These are phyloP conservation scores for Backusella circina DNA, from an alignment of 192 early-diverging fungal genomes.

Conservation along the genomic window DNA sequence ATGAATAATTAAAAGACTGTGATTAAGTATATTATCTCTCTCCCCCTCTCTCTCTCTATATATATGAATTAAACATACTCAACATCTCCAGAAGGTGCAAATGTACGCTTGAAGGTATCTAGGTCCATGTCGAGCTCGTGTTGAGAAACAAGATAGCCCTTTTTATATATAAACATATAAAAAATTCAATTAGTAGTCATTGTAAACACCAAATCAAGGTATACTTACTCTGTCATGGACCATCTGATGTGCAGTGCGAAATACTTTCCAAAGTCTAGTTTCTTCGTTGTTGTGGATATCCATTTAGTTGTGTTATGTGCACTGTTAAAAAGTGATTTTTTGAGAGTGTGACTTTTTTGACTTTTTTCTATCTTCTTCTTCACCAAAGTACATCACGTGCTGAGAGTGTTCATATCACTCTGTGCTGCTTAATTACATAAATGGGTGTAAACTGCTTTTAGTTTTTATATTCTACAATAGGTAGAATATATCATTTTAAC, in stretches of 20 bases:
- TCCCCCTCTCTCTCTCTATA: neutral
- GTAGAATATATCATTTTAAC: too few relatives aligned
- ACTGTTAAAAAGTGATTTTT: neutral
- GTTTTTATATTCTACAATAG: too few relatives aligned
- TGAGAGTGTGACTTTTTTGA: neutral
- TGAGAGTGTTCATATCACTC: neutral
- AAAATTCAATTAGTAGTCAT: too few relatives aligned
- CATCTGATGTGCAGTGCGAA: slow-evolving; percentile 88
- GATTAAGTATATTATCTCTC: neutral
- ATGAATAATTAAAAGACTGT: slow-evolving; percentile 4
- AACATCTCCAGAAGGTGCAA: slow-evolving; percentile 67
- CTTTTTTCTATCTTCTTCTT: neutral
- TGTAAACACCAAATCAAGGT: neutral
- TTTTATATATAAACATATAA: neutral
- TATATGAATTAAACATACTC: slow-evolving; percentile 51
- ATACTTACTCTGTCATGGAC: slow-evolving; percentile 72
- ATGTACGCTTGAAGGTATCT: slow-evolving; percentile 69
- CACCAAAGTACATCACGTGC: neutral
- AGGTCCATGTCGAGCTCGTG: slow-evolving; percentile 80
- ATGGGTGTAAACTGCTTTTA: too few relatives aligned
- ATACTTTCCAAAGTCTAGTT: slow-evolving; percentile 78
- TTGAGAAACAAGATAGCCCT: slow-evolving; percentile 83
- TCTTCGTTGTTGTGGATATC: slow-evolving; percentile 45
- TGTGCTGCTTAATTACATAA: too few relatives aligned
- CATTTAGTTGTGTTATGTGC: neutral